A percentile compares a stretch with the other conserved stretches of the same genome.
Conservation (phyloP, 2,329 filamentous ascomycete genomes). For the Diplodia intermedia region DNA sequence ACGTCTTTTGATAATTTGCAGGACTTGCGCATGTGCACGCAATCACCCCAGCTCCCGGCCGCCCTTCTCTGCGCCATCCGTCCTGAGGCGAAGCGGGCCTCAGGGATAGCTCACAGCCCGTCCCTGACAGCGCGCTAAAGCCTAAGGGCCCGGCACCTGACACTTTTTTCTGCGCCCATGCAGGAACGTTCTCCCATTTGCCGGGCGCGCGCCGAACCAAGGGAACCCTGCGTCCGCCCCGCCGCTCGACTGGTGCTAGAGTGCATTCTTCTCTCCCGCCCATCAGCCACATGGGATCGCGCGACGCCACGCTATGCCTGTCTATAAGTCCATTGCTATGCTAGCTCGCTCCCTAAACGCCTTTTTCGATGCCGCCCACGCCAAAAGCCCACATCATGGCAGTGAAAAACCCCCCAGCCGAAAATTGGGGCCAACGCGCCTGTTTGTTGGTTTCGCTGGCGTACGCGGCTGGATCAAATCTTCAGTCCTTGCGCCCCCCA, state of each 20-base stretch:
- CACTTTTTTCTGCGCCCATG: slow-evolving; percentile 4
- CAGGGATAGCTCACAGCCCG: neutral
- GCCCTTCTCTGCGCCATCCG: neutral
- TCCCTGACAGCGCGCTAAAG: neutral
- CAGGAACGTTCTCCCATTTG: slow-evolving; percentile 22
- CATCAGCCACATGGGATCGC: slow-evolving; percentile 8
- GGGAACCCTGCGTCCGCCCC: slow-evolving; percentile 19
- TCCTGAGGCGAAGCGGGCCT: slow-evolving; percentile 15
- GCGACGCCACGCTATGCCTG: slow-evolving; percentile 4
- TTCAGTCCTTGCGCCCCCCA: neutral
- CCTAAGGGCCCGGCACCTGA: neutral
- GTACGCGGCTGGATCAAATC: neutral
- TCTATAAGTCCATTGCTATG: slow-evolving; percentile 8
- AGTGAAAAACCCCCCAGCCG: neutral
- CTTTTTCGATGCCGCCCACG: neutral
- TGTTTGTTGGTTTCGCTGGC: neutral
- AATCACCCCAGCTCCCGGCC: neutral
- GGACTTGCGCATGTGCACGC: neutral
- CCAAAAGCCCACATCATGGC: neutral
- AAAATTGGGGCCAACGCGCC: neutral
- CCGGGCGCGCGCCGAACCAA: neutral
- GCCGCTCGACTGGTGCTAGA: slow-evolving; percentile 10
- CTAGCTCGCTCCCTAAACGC: neutral
- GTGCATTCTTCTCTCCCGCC: neutral
- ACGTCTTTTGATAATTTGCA: slow-evolving; percentile 16